Evolutionary conservation across 371 early-diverging fungal genomes (phyloP), one percentile per base, ranked within the genome.

Genomic region (Rhizopus sp.): DNA sequence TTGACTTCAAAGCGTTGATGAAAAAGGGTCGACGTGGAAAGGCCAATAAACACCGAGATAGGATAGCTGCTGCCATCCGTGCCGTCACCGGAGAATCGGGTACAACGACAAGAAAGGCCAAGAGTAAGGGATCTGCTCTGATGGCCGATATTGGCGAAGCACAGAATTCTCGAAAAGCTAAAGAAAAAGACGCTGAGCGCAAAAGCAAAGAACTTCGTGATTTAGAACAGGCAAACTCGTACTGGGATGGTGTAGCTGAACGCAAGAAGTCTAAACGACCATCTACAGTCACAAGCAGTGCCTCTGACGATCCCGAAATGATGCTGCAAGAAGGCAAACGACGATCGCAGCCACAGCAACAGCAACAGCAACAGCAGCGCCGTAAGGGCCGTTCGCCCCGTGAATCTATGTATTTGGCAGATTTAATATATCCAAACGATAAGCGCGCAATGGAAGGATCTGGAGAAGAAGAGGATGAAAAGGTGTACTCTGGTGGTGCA

Each of bases 1-100:
- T 91, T 35, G 86, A 87, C 41, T 88, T 96, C 60, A 96, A 95
- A 74, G 85, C 82, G 0, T 63, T 93, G 55, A 70, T 79, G 57
- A 74, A 71, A 39, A 77, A 78, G 51, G 81, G 82, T 7, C 68
- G 83, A 8, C 72, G 84, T 12, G 78, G 83, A 13, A 82, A 78
- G 45, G 57, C 65, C 1, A 68, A 59, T 8, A 76, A 72, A 35
- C 67, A 71, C 39, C 55, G 72, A 15, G 77, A 80, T 50, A 58
- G 73, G 40, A 59, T 80, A 7, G 75, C 75, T 2, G 75, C 70
- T 37, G 80, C 80, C 5, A 68, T 80, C 15, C 72, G 75, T 16
- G 64, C 72, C 7, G 75, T 69, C 17, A 73, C 77, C 12, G 68
- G 66, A 5, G 74, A 71, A 23, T 32, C 63, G 7, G 46, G 68